Percentiles rank a stretch among this genome's conserved stretches.
Conservation (phyloP, 2,329 filamentous ascomycete genomes). For the Berkeleyomyces basicola region DNA sequence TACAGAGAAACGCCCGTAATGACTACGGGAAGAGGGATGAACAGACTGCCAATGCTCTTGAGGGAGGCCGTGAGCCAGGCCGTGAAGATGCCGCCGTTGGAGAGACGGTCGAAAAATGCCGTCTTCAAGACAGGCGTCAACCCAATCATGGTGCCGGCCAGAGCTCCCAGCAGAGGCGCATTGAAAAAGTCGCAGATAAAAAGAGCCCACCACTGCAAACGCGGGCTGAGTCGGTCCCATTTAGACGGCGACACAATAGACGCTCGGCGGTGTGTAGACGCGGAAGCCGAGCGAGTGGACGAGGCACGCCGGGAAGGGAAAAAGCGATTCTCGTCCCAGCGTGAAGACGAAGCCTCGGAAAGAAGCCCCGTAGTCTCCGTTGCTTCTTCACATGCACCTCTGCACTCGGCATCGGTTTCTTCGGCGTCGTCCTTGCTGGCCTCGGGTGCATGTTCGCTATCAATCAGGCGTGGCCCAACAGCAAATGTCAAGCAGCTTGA, state of each 20-base stretch:
- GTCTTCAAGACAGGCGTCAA: slow-evolving; percentile 40
- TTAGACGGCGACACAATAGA: background rate
- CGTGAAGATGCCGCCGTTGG: slow-evolving; percentile 45
- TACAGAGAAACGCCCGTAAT: slow-evolving; percentile 51
- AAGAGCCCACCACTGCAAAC: slow-evolving; percentile 20
- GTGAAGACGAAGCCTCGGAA: background rate
- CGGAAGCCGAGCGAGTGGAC: slow-evolving; percentile 15
- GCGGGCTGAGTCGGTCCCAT: slow-evolving; percentile 7
- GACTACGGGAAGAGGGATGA: slow-evolving; percentile 48
- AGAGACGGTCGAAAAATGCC: slow-evolving; percentile 41
- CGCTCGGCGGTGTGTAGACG: background rate
- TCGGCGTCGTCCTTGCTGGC: slow-evolving; percentile 16
- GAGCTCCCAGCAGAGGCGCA: slow-evolving; percentile 42
- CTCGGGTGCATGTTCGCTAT: slow-evolving; percentile 25
- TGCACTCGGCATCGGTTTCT: slow-evolving; percentile 12
- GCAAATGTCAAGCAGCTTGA: slow-evolving; percentile 48
- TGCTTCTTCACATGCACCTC: background rate
- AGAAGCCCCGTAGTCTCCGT: background rate
- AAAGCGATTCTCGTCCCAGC: background rate
- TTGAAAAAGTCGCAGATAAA: slow-evolving; percentile 37
- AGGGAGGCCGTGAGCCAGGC: slow-evolving; percentile 48
- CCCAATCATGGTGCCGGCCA: slow-evolving; percentile 41
- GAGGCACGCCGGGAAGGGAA: background rate
- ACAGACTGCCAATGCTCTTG: slow-evolving; percentile 45
- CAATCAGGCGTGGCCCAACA: slow-evolving; percentile 39